Evolutionary conservation across 164 flowering plant genomes (phyloP), one percentile per base, ranked within the genome.

Genomic region (Aristolochia contorta): DNA sequence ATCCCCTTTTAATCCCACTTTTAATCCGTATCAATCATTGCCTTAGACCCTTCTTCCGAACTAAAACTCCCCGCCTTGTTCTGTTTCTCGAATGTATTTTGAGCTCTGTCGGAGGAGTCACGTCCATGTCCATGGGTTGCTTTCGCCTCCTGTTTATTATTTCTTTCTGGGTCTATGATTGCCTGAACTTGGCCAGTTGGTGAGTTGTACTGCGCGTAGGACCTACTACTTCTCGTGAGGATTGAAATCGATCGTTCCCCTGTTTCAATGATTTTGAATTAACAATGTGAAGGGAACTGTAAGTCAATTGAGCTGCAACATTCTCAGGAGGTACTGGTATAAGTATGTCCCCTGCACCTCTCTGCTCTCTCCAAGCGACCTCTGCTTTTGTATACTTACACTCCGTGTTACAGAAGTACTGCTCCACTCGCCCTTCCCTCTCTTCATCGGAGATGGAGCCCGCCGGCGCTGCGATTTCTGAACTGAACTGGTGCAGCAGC

Each of bases 401-500:
- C n/a, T 49, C 54, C 1, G 43, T 37, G 43, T 37, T 3, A 72
- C 30, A 27, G 30, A n/a, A 27, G 30, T 5, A 33, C 61, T 15
- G 13, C 16, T 49, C 62, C 33, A 32, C 60, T 21, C 27, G 7
- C 47, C 14, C 24, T 23, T 10, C 23, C 22, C 16, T 14, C 47
- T 12, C n/a, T 30, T 45, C 9, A 49, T 66, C 71, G n/a, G 54
- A 66, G 22, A 83, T 83, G 92, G 88, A 85, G 72, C n/a, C 72
- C 51, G 18, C 66, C n/a, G 43, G 43, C 5, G 83, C 74, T 66
- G 77, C 67, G 30, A 72, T 75, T 59, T 69, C 67, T 41, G 76
- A 72, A 47, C 74, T 69, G 33, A 85, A 81, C 60, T 81, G 81
- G 79, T 79, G 81, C 78, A 79, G 74, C 6, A 71, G 72, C 7